Evolutionary conservation across 164 flowering plant genomes (phyloP).

Genomic region (Aristolochia fimbriata): DNA sequence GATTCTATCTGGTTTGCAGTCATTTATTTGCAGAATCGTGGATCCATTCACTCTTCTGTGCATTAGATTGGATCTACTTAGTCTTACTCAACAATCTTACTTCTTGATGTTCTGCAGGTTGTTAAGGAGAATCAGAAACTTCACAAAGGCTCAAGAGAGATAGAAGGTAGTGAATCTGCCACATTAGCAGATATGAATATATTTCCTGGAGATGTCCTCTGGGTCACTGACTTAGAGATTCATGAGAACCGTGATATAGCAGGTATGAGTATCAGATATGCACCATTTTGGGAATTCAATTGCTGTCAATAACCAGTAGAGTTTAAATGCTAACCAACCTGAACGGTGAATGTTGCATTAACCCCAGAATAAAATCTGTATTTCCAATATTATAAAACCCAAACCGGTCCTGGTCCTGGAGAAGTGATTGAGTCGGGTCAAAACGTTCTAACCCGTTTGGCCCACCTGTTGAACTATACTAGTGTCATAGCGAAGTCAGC

Average conservation of each 20-base stretch:
- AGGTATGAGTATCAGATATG: slow-evolving; percentile 36
- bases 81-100: neutral
- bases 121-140: slow-evolving; percentile 93
- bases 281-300: neutral
- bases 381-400: too few species aligned
- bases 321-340: too few species aligned
- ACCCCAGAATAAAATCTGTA: too few species aligned
- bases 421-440: too few species aligned
- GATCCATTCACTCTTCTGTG: neutral
- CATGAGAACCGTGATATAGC: slow-evolving; percentile 95
- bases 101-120: slow-evolving; percentile 36
- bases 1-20: neutral
- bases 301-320: too few species aligned
- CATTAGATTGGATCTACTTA: too few species aligned
- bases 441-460: too few species aligned
- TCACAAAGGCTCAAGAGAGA: slow-evolving; percentile 58
- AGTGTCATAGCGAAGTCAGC: too few species aligned
- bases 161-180: slow-evolving; percentile 53
- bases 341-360: too few species aligned
- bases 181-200: slow-evolving; percentile 84
- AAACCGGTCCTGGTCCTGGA: too few species aligned
- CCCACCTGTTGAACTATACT: too few species aligned
- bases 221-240: slow-evolving; percentile 87
- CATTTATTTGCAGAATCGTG: neutral
- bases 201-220: slow-evolving; percentile 81